Base-by-base conservation (phyloP, 768 basidiomycete genomes). In the Suillus fuscotomentosus region DNA sequence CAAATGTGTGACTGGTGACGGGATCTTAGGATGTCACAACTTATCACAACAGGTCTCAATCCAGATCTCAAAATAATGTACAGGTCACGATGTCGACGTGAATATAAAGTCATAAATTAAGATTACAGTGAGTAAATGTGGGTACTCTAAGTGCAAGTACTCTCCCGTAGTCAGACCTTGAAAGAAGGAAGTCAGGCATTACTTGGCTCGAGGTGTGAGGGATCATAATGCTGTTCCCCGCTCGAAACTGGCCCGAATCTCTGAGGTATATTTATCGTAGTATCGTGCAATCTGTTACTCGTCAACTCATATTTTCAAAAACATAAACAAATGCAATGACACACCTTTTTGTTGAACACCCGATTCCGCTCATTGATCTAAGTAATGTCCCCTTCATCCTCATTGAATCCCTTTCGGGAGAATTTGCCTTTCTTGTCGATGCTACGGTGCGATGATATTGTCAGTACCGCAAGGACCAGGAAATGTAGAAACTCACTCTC, bases 361-460 rank as follows among this genome's bases (percentile, higher is more conserved):
- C 94, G 86, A 77, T 98, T 96, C 77, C 91, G 90, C 77, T 99
- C 94, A 82, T 99, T 99, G 86, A 99, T 99, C 74, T 99, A 99
- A 5, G 95, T 99, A 77, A 99, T 92, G 69, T 98, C 96, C 62
- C 93, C 95, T 66, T 96, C 91, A 60, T 93, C 92, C 71, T 98
- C 95, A 80, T 97, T 94, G 75, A 81, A 85, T 69, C 83, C 86
- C 78, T 97, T 97, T 67, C 95, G 84, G 45, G 92, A 95, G 80
- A 94, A 94, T 72, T 92, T 95, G 72, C 86, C 82, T 76, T 93
- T 91, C 81, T 94, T 92, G 80, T 95, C 94, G 69, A 95, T 87
- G 70, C 94, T 96, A 60, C 38, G 38, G 60, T 39, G 41, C 15
- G n/a, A 11, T 41, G 36, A 8, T 10, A 38, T 38, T 38, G 24